phyloP scores from a whole-genome alignment of 345 rosid species.

The Camelina hispida region DNA sequence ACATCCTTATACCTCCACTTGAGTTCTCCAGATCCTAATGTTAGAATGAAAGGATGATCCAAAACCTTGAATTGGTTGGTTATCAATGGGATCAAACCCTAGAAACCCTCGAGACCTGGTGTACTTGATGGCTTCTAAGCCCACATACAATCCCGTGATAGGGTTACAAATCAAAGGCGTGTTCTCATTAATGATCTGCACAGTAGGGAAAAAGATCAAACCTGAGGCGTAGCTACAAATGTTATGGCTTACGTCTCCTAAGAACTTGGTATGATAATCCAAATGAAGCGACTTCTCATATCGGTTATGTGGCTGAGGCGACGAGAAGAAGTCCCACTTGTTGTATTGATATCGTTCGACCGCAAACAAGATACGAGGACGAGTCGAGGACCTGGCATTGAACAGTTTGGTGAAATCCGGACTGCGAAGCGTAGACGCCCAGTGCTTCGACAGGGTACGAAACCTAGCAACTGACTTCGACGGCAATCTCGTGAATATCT shows the following conservation, averaged over 20 bases:
- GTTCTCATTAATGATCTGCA: not conserved
- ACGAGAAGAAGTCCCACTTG: not conserved
- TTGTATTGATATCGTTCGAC: not conserved
- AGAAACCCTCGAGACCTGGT: no score
- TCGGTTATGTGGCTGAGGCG: not conserved
- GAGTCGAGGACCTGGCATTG: not conserved
- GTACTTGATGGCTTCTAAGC: no score
- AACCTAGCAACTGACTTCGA: constrained; percentile 6
- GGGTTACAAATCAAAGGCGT: not conserved
- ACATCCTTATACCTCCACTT: not conserved
- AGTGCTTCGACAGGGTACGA: not conserved
- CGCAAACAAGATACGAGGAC: not conserved
- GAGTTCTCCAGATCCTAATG: not conserved
- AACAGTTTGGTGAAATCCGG: not conserved
- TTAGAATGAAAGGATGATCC: not conserved
- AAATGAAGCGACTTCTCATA: not conserved
- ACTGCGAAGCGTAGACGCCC: not conserved
- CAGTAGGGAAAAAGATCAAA: constrained; percentile 1
- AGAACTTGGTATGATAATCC: not conserved
- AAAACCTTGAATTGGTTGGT: not conserved
- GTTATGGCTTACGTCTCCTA: not conserved
- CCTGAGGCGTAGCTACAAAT: constrained; percentile 1
- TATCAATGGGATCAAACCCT: constrained; percentile 3
- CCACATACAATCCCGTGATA: not conserved
- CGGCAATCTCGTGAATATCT: not conserved